These are phyloP conservation scores for Phalaenopsis aphrodite DNA, from an alignment of 106 monocot species.

Conservation along the genomic window DNA sequence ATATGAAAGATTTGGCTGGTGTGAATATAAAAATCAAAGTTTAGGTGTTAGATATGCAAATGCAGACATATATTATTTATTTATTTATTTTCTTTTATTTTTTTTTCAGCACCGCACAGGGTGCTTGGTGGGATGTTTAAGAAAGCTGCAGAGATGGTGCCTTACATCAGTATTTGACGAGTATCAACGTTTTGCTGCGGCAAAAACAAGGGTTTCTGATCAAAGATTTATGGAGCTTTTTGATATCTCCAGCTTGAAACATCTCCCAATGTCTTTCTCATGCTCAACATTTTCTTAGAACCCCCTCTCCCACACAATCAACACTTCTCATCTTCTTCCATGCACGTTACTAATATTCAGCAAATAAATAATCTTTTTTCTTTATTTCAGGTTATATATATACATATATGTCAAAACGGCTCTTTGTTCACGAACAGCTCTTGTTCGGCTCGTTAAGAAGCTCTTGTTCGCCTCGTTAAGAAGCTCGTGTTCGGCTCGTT, in stretches of 20 bases:
- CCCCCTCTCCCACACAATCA: background rate
- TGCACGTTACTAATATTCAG: background rate
- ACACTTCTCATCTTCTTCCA: background rate
- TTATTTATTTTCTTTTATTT: too few relatives aligned
- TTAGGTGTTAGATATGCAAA: too few relatives aligned
- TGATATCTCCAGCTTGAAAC: conserved; percentile 60
- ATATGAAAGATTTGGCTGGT: too few relatives aligned
- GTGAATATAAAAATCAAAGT: too few relatives aligned
- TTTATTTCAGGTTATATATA: background rate
- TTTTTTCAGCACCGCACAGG: conserved; percentile 71
- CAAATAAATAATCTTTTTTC: background rate
- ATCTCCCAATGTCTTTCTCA: conserved; percentile 22
- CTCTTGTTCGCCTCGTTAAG: too few relatives aligned
- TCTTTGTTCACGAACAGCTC: too few relatives aligned
- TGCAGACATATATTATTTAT: too few relatives aligned
- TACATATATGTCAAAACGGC: too few relatives aligned
- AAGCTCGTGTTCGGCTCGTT: too few relatives aligned
- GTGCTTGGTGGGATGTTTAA: conserved; percentile 69
- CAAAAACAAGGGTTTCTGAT: conserved; percentile 74
- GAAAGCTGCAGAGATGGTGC: conserved; percentile 83
- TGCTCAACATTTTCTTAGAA: background rate
- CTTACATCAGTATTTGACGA: conserved; percentile 70
- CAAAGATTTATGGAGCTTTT: conserved; percentile 76
- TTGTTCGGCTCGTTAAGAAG: too few relatives aligned
- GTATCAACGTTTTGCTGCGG: conserved; percentile 73